These are phyloP conservation scores for Colletotrichum liriopes DNA, from an alignment of 2,329 filamentous ascomycete species.

Conservation along the genomic window DNA sequence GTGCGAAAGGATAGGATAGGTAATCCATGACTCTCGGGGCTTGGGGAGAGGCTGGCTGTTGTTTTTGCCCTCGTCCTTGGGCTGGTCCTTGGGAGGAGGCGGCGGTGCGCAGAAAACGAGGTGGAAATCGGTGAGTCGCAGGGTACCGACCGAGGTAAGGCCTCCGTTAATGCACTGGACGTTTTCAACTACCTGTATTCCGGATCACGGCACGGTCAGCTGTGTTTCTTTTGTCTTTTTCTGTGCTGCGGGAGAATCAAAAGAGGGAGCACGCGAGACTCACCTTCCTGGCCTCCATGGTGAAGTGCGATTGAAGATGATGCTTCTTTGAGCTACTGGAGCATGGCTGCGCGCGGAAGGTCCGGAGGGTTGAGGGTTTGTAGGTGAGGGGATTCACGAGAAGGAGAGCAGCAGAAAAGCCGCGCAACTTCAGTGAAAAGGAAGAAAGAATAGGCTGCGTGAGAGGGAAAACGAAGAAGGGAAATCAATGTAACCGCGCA, in stretches of 20 bases:
- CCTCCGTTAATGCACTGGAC: constrained; percentile 74
- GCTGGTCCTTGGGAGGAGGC: constrained; percentile 49
- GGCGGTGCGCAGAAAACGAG: constrained; percentile 66
- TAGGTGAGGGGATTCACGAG: constrained; percentile 23
- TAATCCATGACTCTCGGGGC: constrained; percentile 86
- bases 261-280: constrained; percentile 20
- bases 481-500: constrained; percentile 3
- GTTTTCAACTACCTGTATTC: constrained; percentile 65
- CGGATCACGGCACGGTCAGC: constrained; percentile 43
- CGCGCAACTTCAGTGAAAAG: constrained; percentile 23
- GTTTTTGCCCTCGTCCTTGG: constrained; percentile 35
- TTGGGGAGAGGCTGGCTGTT: constrained; percentile 48
- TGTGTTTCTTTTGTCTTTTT: background rate
- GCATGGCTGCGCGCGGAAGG: constrained; percentile 38
- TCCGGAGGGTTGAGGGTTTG: constrained; percentile 16
- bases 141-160: constrained; percentile 68
- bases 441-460: background rate
- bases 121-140: constrained; percentile 76
- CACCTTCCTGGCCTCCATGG: constrained; percentile 62
- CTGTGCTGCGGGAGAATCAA: background rate
- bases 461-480: background rate
- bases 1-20: constrained; percentile 90
- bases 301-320: constrained; percentile 38
- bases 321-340: constrained; percentile 39
- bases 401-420: constrained; percentile 35